Conservation (phyloP, 495 filamentous ascomycete species). For the Lophiostoma macrostomum region DNA sequence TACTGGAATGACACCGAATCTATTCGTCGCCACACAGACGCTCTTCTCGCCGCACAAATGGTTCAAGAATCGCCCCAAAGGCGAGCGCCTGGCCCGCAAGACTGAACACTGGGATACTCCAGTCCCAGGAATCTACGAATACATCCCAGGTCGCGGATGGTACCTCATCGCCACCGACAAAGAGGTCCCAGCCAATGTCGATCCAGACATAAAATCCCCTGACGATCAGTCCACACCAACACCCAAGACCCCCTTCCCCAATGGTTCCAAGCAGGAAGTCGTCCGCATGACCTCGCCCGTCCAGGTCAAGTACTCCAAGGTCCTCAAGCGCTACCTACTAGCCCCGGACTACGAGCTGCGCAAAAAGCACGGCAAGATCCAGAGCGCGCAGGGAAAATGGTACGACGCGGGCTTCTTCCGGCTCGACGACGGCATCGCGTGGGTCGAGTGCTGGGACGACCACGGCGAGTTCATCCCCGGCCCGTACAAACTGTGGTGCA, state of each 20-base stretch:
- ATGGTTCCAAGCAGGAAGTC: not conserved
- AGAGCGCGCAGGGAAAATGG: not conserved
- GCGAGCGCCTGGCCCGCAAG: constrained; percentile 21
- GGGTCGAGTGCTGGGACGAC: constrained; percentile 34
- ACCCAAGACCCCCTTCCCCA: not conserved
- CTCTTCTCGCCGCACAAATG: constrained; percentile 36
- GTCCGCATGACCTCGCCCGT: constrained; percentile 22
- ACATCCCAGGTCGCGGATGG: constrained; percentile 38
- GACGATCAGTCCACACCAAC: not conserved
- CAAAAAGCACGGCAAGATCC: constrained; percentile 27
- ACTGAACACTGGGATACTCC: constrained; percentile 37
- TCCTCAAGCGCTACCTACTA: constrained; percentile 32
- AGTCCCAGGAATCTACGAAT: constrained; percentile 35
- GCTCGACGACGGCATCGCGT: constrained; percentile 35
- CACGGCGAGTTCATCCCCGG: constrained; percentile 35
- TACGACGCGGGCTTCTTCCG: constrained; percentile 31
- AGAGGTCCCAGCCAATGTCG: not conserved
- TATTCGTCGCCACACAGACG: constrained; percentile 31
- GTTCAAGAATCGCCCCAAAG: constrained; percentile 27
- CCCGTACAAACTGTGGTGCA: constrained; percentile 34
- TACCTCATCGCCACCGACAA: constrained; percentile 32
- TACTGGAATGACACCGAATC: constrained; percentile 37
- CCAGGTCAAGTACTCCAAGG: constrained; percentile 32
- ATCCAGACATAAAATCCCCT: not conserved
- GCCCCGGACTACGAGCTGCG: constrained; percentile 34